A percentile compares a stretch with the other conserved stretches of the same genome.
Conservation (phyloP, 345 rosid species). For the Eucalyptus fibrosa region DNA sequence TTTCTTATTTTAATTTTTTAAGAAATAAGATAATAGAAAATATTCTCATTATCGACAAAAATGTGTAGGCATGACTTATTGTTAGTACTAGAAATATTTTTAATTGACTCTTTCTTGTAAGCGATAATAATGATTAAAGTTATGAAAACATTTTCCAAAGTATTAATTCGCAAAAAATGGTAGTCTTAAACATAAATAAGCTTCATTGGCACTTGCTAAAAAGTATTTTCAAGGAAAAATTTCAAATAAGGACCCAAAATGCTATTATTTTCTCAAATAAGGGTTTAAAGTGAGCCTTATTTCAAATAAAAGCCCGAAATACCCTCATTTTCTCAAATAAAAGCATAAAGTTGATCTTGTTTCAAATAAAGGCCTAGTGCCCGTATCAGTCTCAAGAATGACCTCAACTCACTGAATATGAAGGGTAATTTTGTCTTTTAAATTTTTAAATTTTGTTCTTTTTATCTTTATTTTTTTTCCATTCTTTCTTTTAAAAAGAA, state of each 20-base stretch:
- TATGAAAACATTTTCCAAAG: background rate
- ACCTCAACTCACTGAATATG: no score
- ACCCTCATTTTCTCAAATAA: accelerated
- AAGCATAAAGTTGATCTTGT: accelerated
- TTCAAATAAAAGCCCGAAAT: accelerated
- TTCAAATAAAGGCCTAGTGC: no score
- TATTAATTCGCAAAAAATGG: background rate
- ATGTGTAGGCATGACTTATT: background rate
- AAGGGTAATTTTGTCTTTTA: no score
- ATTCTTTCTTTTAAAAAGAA: no score
- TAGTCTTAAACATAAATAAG: background rate
- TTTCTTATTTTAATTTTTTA: background rate
- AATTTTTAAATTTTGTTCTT: no score
- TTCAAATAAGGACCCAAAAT: accelerated
- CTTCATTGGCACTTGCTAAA: background rate
- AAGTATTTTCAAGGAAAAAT: background rate
- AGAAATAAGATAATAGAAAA: background rate
- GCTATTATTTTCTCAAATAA: no score
- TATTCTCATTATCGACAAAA: background rate
- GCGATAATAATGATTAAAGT: background rate
- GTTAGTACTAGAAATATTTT: background rate
- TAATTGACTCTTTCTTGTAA: background rate
- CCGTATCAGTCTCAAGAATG: accelerated
- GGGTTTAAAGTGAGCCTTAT: accelerated
- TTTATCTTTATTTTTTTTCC: no score